Evolutionary conservation across 2,329 filamentous ascomycete species (phyloP), one percentile per base, ranked within the genome.

Genomic region (Phaeosphaeriaceae sp.): DNA sequence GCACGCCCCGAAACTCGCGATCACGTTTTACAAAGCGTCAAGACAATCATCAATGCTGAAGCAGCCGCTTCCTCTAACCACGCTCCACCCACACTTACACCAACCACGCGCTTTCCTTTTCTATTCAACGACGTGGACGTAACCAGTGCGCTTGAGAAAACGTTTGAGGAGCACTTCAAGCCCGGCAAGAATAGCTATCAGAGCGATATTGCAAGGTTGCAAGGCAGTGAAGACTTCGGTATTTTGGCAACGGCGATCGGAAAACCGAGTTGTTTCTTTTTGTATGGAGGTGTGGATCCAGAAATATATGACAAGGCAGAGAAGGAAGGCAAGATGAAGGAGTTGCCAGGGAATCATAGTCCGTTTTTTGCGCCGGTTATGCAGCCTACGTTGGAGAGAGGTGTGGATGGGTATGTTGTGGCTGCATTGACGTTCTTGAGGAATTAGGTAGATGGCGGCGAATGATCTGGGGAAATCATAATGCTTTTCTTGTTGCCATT

Each of bases 291-390:
- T 0, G 77, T 77, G 21, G 79, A 82, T 49, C 67, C 70, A 0
- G 74, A 74, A 42, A 41, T 76, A 4, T 86, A 79, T 76, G 81
- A 85, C 64, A 67, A 74, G 52, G 74, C 72, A 12, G 72, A 77
- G 62, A 71, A 64, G 45, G 76, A 79, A 35, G 79, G 78, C 0
- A 66, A 76, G 51, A 71, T 76, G 54, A 70, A 72, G 50, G 79
- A 79, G 37, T 76, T 86, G 11, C 81, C 85, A 0, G 78, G 79
- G 0, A 87, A 87, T 56, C 85, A 87, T 62, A 82, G 77, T 50
- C 77, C 82, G 0, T 75, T 78, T 45, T 87, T 87, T 70, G 80
- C 81, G 26, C 84, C 84, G 4, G 79, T 77, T 0, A 76, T 87
- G 18, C 77, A 82, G 64, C 83, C 83, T 6, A 87, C 84, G 0